Evolutionary conservation across 495 filamentous ascomycete species (phyloP), one percentile per base, ranked within the genome.

Genomic region (Trichocladium antarcticum): DNA sequence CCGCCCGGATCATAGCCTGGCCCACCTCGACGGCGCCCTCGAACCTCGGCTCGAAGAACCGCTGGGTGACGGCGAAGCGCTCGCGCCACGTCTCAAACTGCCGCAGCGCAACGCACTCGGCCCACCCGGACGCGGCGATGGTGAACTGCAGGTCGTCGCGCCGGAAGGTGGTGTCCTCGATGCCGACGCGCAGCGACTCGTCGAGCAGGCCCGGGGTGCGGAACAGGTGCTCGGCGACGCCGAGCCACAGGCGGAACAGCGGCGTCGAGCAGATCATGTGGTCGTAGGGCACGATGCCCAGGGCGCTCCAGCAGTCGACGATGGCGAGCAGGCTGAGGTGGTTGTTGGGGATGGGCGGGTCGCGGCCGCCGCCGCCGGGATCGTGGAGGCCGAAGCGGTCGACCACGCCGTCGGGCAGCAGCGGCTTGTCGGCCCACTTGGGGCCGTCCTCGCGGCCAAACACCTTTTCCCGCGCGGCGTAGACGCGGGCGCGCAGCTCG

Each of bases 261-360:
- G 92, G 92, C 12, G 92, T 98, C 11, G 87, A 94, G 69, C 92
- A 98, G 56, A 98, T 95, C 88, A 97, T 96, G 70, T 98, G 92
- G 65, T 97, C 89, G 64, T 97, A 98, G 1, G 92, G 92, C 28
- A 92, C 84, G 53, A 95, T 98, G 28, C 82, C 85, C 12, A 95
- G 73, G 50, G 84, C 84, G 65, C 81, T 89, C 92, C 92, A 98
- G 67, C 88, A 97, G 68, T 98, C 92, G 22, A 97, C 92, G 78
- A 98, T 98, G n/a, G 90, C 93, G 32, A 98, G 77, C 41, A 98
- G 76, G 67, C 79, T 85, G 27, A 98, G 72, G 64, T 98, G 92
- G 58, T 87, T 96, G 66, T 98, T 98, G 21, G 83, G 87, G 16
- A 82, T 72, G 24, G 82, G 83, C 7, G 80, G 73, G 24, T 32